Conservation (phyloP, 139 green algal genomes). For the Tetraselmis chui region DNA sequence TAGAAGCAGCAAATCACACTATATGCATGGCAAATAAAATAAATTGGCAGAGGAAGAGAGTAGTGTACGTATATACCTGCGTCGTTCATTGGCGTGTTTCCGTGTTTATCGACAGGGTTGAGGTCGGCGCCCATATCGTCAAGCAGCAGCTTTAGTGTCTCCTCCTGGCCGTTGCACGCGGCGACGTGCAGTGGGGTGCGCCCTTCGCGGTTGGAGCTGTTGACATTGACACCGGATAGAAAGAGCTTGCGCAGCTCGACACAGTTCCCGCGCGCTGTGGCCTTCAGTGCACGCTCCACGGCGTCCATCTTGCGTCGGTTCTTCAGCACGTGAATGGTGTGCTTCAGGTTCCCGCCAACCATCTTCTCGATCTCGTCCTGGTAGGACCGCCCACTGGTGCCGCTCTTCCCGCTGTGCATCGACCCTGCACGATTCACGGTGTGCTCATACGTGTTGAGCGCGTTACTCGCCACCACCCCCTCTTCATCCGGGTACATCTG, state of each 20-base stretch:
- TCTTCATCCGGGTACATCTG: constrained; percentile 31
- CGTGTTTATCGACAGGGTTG: neutral
- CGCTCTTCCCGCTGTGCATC: neutral
- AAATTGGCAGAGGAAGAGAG: no score
- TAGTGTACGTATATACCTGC: no score
- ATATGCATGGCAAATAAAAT: no score
- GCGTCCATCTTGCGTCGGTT: constrained; percentile 12
- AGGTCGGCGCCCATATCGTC: neutral
- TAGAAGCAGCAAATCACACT: no score
- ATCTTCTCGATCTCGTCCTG: constrained; percentile 21
- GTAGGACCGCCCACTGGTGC: neutral
- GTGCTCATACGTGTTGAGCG: neutral
- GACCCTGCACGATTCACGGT: neutral
- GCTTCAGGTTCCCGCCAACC: constrained; percentile 17
- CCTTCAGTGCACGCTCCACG: constrained; percentile 17
- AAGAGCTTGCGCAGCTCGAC: constrained; percentile 14
- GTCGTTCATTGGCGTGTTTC: neutral
- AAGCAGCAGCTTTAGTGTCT: constrained; percentile 6
- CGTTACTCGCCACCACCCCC: neutral
- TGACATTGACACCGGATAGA: constrained; percentile 21
- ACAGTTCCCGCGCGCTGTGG: constrained; percentile 7
- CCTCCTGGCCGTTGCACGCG: constrained; percentile 20
- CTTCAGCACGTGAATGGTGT: constrained; percentile 20
- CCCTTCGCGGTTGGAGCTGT: constrained; percentile 34
- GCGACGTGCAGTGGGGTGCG: constrained; percentile 42